phyloP scores from a whole-genome alignment of 106 monocot species.

The Dioscorea alata region DNA sequence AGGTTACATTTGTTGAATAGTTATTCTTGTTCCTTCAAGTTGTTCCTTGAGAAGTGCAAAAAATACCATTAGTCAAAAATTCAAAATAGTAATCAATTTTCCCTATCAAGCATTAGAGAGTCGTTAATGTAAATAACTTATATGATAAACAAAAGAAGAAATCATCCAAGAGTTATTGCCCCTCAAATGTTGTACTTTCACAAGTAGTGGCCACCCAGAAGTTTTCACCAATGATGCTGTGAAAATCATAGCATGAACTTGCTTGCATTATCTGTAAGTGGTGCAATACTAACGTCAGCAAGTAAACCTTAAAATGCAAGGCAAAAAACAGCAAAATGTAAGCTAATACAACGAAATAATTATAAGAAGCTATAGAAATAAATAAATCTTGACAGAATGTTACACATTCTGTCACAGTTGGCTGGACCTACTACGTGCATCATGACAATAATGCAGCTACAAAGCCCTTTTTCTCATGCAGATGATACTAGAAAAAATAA shows the following conservation, averaged over 20 bases:
- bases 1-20: constrained; percentile 73
- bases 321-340: neutral
- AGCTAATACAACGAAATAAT: neutral
- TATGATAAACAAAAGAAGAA: neutral
- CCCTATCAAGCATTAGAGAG: too few relatives aligned
- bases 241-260: constrained; percentile 68
- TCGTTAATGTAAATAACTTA: too few relatives aligned
- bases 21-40: constrained; percentile 90
- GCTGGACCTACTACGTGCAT: too few relatives aligned
- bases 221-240: constrained; percentile 66
- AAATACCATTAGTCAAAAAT: neutral
- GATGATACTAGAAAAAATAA: too few relatives aligned
- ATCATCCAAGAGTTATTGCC: constrained; percentile 25
- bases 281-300: neutral
- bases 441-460: too few relatives aligned
- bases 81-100: too few relatives aligned
- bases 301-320: neutral
- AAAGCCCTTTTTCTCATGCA: too few relatives aligned
- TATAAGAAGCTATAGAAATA: neutral
- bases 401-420: too few relatives aligned
- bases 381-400: neutral
- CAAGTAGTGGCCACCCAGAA: constrained; percentile 89
- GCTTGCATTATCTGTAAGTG: constrained; percentile 58
- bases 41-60: constrained; percentile 36
- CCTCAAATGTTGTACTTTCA: constrained; percentile 65